Base-by-base conservation (phyloP, 805 yeast species). In the Lipomyces yamadae region DNA sequence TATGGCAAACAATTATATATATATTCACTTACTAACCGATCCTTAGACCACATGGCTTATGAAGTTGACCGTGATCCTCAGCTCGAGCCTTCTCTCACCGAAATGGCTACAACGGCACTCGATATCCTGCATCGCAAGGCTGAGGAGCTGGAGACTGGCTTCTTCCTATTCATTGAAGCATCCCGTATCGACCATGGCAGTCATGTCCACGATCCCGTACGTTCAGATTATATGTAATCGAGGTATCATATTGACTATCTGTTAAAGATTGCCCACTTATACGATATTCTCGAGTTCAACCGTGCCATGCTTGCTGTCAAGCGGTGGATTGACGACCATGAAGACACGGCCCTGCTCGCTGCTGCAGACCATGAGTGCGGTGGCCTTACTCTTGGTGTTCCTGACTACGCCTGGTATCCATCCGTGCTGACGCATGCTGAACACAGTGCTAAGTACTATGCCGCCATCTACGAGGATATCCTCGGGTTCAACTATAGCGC, bases 301-400 rank as follows among this genome's bases (percentile, higher is more conserved):
- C 86, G 85, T 67, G 92, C 97, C 2, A 91, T 90, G 79, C 78
- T 84, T 68, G 89, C 91, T 10, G 97, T 88, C 2, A 78, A 85
- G 62, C 86, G 90, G 54, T 92, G 86, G 76, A 90, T 89, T 50
- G 86, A 88, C 72, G 75, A 81, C 7, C 91, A 89, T 60, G 86
- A 84, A 11, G 97, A 92, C 72, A 91, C 97, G 2, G 81, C 89
- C 56, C 84, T 91, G 53, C 81, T 93, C 54, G 86, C 94, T 33
- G 92, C 97, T 1, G 89, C 96, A 32, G 98, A 93, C 77, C 98
- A 93, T 80, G 98, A 93, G 77, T 93, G 98, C 33, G 98, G 98
- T 69, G 98, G 98, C 0, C 82, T 93, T 70, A 89, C 90, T n/a
- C 85, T 91, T 57, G 92, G 97, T 0, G 86, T 93, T 76, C 98